phyloP scores from a whole-genome alignment of 192 early-diverging fungal species.

The Cladochytrium replicatum region DNA sequence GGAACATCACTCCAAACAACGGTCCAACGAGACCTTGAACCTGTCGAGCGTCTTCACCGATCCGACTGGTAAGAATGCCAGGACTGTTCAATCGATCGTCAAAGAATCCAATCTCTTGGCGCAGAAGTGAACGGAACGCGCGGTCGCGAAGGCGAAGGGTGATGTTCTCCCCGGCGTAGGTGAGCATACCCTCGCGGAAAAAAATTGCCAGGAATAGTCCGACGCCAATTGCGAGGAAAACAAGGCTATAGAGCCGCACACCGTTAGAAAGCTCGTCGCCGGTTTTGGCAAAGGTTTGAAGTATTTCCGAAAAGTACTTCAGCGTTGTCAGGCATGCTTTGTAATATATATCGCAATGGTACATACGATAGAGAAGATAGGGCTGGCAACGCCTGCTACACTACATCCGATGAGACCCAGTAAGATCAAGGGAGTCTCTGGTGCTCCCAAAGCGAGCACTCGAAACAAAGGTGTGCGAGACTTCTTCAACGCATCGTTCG shows the following conservation, averaged over 20 bases:
- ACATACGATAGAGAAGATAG: slow-evolving; percentile 60
- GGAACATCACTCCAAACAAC: slow-evolving; percentile 42
- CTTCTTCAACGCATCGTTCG: too few species aligned
- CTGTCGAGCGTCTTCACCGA: slow-evolving; percentile 66
- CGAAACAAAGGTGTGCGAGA: too few species aligned
- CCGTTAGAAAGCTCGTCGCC: too few species aligned
- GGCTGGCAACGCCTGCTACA: slow-evolving; percentile 64
- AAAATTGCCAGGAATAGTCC: slow-evolving; percentile 44
- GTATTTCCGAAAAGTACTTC: too few species aligned
- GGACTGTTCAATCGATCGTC: slow-evolving; percentile 46
- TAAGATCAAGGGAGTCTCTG: slow-evolving; percentile 30
- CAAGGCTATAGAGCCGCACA: too few species aligned
- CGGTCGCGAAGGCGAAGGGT: slow-evolving; percentile 52
- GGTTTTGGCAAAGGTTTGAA: too few species aligned
- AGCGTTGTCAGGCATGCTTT: too few species aligned
- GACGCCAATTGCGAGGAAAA: slow-evolving; percentile 54
- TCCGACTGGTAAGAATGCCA: slow-evolving; percentile 68
- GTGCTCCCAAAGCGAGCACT: slow-evolving; percentile 28
- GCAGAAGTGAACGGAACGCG: slow-evolving; percentile 60
- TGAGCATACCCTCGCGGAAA: slow-evolving; percentile 48
- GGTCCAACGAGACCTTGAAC: slow-evolving; percentile 35
- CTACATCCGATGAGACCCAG: slow-evolving; percentile 51
- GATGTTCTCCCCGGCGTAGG: slow-evolving; percentile 58
- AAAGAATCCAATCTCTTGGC: slow-evolving; percentile 85
- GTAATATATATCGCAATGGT: too few species aligned